Evolutionary conservation across 2,329 filamentous ascomycete species (phyloP), one percentile per base, ranked within the genome.

Genomic region (Colletotrichum scovillei): DNA sequence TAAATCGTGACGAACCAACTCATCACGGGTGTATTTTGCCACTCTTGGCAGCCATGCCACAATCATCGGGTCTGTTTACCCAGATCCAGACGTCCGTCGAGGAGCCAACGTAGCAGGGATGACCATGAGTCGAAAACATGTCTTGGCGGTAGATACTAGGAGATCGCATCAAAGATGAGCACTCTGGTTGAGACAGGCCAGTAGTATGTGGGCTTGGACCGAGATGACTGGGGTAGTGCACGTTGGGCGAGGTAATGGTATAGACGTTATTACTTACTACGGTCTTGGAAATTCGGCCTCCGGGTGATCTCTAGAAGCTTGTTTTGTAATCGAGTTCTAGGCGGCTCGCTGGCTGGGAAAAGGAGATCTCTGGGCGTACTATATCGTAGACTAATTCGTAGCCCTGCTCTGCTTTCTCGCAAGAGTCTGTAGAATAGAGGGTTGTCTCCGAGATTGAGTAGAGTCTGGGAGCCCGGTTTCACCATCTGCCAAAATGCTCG

Each of bases 101-200:
- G 59, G 2, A 66, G 38, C 1, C 28, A 53, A 14, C 5, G 1
- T 49, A 46, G 22, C 28, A 55, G 14, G 68, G 53, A 32, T 12
- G 19, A 26, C 55, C 63, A 55, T 38, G 62, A 9, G 12, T 49
- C 5, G 8, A 32, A 28, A 11, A 4, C 24, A 26, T 12, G n/a
- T 42, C 26, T 7, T n/a, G 24, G 5, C 24, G 16, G 12, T 16
- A 52, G 49, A 24, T 19, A 19, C 42, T 7, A 49, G 42, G 49
- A 30, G 8, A 68, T 58, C 22, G 64, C 28, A 68, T 22, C 22
- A 63, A 32, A 3, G 60, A 22, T 14, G 38, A 26, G 52, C 28
- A 68, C 67, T 68, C 52, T 68, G 46, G 6, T 12, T 58, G 63
- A 68, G 35, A 58, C 64, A 35, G 9, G 35, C 35, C 46, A 32